These are phyloP conservation scores for Yarrowia galli DNA, from an alignment of 1,139 yeast genomes.

Conservation along the genomic window DNA sequence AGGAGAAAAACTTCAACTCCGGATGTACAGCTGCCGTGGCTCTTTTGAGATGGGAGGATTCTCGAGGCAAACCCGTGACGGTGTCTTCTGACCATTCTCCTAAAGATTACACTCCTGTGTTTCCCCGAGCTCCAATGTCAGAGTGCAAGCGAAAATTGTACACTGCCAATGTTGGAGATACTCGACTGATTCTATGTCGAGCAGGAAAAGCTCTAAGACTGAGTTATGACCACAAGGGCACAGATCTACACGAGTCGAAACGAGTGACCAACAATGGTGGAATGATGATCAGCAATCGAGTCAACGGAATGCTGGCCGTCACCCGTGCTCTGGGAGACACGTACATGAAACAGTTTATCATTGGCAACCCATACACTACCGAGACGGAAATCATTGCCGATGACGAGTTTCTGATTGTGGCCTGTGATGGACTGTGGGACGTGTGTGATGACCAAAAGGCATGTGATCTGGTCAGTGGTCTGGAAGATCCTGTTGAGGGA, in stretches of 20 bases:
- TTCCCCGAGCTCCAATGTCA: not conserved
- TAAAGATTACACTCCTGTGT: constrained; percentile 10
- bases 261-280: constrained; percentile 86
- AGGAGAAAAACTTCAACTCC: constrained; percentile 78
- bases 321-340: constrained; percentile 95
- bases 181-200: constrained; percentile 80
- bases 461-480: constrained; percentile 67
- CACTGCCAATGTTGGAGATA: constrained; percentile 96
- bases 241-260: constrained; percentile 76
- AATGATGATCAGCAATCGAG: constrained; percentile 85
- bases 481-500: constrained; percentile 68
- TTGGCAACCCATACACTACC: constrained; percentile 93
- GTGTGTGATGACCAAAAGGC: constrained; percentile 84
- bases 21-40: constrained; percentile 98
- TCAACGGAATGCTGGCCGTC: constrained; percentile 94
- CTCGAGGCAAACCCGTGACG: constrained; percentile 42
- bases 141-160: constrained; percentile 50
- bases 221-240: constrained; percentile 93
- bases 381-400: constrained; percentile 76
- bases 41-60: constrained; percentile 82
- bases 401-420: constrained; percentile 83
- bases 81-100: constrained; percentile 20
- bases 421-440: constrained; percentile 97
- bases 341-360: constrained; percentile 87
- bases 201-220: constrained; percentile 76